Conservation (phyloP, 225 moss, liverwort and hornwort species). For the Straminergon stramineum region DNA sequence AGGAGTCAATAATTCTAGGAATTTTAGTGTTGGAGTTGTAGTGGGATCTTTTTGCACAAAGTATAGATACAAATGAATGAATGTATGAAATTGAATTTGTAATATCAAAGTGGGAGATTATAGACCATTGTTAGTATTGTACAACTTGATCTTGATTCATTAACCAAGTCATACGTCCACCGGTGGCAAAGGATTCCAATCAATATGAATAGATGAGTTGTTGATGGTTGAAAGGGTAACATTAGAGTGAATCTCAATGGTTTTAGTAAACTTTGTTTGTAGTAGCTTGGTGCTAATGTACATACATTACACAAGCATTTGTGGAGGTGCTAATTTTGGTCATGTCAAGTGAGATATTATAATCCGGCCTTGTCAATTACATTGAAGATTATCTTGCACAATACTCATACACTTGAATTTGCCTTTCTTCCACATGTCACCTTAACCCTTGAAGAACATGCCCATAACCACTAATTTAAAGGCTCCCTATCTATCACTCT, state of each 20-base stretch:
- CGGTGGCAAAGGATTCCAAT: not conserved
- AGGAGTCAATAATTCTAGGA: not conserved
- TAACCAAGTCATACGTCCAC: too few relatives aligned
- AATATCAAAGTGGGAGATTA: not conserved
- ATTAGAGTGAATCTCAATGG: not conserved
- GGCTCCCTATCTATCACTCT: rapidly evolving
- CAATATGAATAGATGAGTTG: not conserved
- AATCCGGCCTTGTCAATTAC: not conserved
- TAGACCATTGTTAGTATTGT: not conserved
- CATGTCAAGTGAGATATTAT: not conserved
- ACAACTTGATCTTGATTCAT: not conserved
- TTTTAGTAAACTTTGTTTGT: not conserved
- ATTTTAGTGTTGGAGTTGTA: not conserved
- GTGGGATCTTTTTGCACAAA: not conserved
- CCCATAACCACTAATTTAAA: too few relatives aligned
- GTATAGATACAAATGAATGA: not conserved
- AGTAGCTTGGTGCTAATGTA: not conserved
- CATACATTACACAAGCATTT: not conserved
- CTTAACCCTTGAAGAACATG: too few relatives aligned
- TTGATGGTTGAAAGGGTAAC: too few relatives aligned
- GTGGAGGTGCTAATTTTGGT: not conserved
- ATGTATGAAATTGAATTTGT: not conserved
- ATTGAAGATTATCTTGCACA: not conserved
- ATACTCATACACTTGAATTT: not conserved
- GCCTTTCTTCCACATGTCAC: not conserved